These are phyloP conservation scores for Mortierella sp. DNA, from an alignment of 371 early-diverging fungal species.

Conservation along the genomic window DNA sequence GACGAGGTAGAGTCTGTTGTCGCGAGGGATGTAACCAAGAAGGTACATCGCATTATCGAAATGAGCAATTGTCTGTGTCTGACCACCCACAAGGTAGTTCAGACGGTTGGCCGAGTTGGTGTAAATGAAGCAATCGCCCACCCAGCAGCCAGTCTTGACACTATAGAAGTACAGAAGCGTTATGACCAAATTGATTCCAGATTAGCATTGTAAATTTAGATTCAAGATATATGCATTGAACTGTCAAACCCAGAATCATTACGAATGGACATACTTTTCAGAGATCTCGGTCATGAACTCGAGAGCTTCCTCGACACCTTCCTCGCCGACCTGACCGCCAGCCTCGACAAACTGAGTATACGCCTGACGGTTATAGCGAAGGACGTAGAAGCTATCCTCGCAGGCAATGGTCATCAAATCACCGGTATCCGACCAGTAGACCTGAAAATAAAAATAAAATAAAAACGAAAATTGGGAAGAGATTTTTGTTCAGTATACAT, in stretches of 20 bases:
- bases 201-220: background rate
- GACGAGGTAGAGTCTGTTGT: conserved; percentile 89
- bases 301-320: conserved; percentile 94
- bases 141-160: conserved; percentile 92
- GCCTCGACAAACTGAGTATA: conserved; percentile 78
- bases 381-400: conserved; percentile 90
- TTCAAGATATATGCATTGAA: background rate
- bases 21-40: conserved; percentile 90
- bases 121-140: conserved; percentile 97
- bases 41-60: conserved; percentile 91
- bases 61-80: conserved; percentile 89
- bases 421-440: conserved; percentile 90
- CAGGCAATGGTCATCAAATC: conserved; percentile 90
- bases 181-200: background rate
- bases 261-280: conserved; percentile 61
- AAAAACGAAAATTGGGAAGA: background rate
- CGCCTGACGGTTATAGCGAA: conserved; percentile 85
- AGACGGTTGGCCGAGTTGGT: conserved; percentile 87
- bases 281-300: conserved; percentile 89
- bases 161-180: background rate
- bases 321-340: conserved; percentile 75
- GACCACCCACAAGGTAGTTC: conserved; percentile 92
- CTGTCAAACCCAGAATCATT: background rate
- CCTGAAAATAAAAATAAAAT: background rate
- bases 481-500: background rate